Base-by-base conservation (phyloP, 108 stramenopile species). In the Schizochytrium sp. region DNA sequence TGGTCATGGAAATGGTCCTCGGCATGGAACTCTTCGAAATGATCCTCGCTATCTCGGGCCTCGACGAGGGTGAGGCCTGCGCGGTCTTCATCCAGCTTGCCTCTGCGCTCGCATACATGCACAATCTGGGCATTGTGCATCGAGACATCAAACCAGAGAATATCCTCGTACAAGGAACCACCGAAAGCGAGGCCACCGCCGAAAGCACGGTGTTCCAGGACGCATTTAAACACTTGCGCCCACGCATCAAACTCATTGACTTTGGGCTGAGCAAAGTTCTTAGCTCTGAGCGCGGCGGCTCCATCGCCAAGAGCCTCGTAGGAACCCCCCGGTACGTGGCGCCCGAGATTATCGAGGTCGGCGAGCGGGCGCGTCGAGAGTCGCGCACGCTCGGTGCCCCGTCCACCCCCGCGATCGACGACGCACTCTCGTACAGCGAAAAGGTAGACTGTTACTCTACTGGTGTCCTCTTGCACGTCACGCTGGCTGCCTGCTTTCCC, bases 91-190 rank as follows among this genome's bases (percentile, higher is more conserved):
- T 92, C 87, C 97, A 99, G 94, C 92, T 97, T 44, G 90, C 97
- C 47, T 94, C 92, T 28, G 98, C 95, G 45, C 88, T 99, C 14
- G 90, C 95, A 16, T 96, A 95, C 91, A 96, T 98, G 92, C 97
- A 99, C 91, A 87, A 90, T 72, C 91, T 93, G 47, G 97, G 96
- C 57, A 97, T 94, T 89, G 95, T 98, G 63, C 97, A 98, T 92
- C 94, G 98, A 21, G 98, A 97, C 87, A 93, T 98, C 88, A 98
- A 98, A 91, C 96, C 96, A 3, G 98, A 99, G 89, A 99, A 99
- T 89, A 93, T 98, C 25, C 92, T 99, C 44, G 90, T 97, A 53
- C 89, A 92, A 45, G 97, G 96, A 5, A 90, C 91, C 59, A 91
- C 83, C 2, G 91, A 91, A 71, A 97, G 97, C 16, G 98, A 99